Evolutionary conservation across 164 flowering plant genomes (phyloP).

Genomic region (Umbilicus rupestris): DNA sequence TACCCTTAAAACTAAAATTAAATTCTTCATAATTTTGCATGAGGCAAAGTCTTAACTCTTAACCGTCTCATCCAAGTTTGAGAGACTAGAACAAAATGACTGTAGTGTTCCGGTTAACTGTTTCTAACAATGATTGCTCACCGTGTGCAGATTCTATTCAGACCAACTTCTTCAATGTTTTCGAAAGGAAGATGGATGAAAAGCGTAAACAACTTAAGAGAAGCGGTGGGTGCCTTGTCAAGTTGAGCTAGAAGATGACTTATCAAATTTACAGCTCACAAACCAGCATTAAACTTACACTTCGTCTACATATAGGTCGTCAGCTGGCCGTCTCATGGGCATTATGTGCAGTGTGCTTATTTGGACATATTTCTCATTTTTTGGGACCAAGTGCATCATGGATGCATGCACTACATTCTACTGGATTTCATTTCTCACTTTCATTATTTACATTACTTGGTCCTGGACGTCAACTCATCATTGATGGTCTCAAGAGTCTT

Average conservation of each 20-base stretch:
- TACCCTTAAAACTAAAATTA: neutral
- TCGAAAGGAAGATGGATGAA: constrained; percentile 80
- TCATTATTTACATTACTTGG: constrained; percentile 87
- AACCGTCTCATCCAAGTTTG: neutral
- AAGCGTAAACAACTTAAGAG: constrained; percentile 60
- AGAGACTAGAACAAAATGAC: neutral
- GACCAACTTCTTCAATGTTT: constrained; percentile 44
- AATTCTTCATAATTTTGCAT: neutral
- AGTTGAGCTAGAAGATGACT: neutral
- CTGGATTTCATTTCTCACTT: constrained; percentile 79
- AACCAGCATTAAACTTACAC: constrained; percentile 6
- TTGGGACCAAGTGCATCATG: constrained; percentile 72
- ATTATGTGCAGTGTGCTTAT: constrained; percentile 82
- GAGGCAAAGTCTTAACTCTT: neutral
- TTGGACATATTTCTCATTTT: constrained; percentile 87
- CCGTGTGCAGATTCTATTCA: constrained; percentile 45
- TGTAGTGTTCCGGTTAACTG: constrained; percentile 17
- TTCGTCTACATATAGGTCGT: constrained; percentile 45
- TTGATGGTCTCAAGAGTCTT: constrained; percentile 84
- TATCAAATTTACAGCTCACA: neutral
- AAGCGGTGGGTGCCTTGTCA: constrained; percentile 44
- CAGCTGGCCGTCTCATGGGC: constrained; percentile 95
- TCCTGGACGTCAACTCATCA: constrained; percentile 85
- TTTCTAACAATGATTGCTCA: neutral
- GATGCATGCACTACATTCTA: constrained; percentile 84